Evolutionary conservation across 768 basidiomycete species (phyloP).

Genomic region (Naematelia aurantialba): DNA sequence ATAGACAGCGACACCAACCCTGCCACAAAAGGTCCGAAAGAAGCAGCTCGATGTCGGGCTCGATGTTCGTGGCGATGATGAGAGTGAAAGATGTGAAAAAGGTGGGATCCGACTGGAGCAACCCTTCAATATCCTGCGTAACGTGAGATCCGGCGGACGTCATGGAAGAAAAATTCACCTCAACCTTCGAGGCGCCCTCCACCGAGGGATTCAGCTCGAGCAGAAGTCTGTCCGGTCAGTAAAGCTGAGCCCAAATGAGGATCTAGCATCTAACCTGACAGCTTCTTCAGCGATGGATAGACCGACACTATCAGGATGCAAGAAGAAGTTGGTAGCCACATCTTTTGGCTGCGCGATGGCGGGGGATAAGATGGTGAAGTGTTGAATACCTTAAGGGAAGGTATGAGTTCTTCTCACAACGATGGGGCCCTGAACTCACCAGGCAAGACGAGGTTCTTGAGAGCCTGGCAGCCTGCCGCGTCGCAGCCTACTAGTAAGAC

Average conservation of each 20-base stretch:
- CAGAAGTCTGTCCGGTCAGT: constrained; percentile 53
- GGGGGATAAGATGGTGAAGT: constrained; percentile 84
- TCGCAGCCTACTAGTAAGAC: constrained; percentile 75
- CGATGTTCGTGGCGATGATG: constrained; percentile 79
- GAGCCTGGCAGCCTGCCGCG: constrained; percentile 78
- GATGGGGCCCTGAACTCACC: constrained; percentile 49
- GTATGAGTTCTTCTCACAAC: constrained; percentile 24
- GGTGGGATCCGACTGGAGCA: constrained; percentile 59
- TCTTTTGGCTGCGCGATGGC: constrained; percentile 64
- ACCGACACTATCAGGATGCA: constrained; percentile 73
- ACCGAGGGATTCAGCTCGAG: constrained; percentile 86
- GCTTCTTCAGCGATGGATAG: constrained; percentile 75
- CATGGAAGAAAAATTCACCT: constrained; percentile 44
- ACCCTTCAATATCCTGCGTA: constrained; percentile 55
- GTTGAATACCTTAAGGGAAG: constrained; percentile 84
- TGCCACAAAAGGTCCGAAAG: constrained; percentile 68
- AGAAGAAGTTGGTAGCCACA: constrained; percentile 94
- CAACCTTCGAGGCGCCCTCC: constrained; percentile 62
- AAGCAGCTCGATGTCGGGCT: constrained; percentile 57
- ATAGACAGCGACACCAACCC: constrained; percentile 22
- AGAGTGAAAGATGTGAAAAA: constrained; percentile 68
- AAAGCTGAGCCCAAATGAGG: background rate
- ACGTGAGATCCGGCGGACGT: background rate
- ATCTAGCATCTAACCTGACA: constrained; percentile 53
- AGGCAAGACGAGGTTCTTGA: constrained; percentile 96